Conservation (phyloP, 2,329 filamentous ascomycete genomes). For the Claviceps sp. region DNA sequence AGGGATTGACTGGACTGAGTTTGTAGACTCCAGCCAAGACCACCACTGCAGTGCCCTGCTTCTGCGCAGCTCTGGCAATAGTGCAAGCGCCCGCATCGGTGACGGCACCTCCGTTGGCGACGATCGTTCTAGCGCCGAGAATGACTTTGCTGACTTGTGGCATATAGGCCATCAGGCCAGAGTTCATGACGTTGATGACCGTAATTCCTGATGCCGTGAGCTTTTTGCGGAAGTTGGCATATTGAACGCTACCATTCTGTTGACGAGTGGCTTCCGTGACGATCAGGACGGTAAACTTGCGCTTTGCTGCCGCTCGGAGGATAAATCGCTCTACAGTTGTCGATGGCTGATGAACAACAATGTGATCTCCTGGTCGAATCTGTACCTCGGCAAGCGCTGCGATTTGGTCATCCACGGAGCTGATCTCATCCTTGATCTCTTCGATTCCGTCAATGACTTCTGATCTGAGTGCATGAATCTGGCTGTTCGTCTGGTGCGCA, state of each 20-base stretch:
- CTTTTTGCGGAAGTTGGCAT: slow-evolving; percentile 57
- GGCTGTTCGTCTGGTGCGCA: slow-evolving; percentile 27
- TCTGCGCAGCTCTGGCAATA: slow-evolving; percentile 73
- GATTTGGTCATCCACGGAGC: slow-evolving; percentile 86
- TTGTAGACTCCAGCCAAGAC: slow-evolving; percentile 89
- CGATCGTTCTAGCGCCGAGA: slow-evolving; percentile 71
- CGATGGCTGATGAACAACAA: slow-evolving; percentile 79
- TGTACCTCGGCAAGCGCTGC: slow-evolving; percentile 78
- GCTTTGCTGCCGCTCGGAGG: slow-evolving; percentile 71
- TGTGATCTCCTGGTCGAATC: slow-evolving; percentile 85
- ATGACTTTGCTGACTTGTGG: slow-evolving; percentile 92
- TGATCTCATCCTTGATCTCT: slow-evolving; percentile 91
- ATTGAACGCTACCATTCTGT: slow-evolving; percentile 24
- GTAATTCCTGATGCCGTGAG: slow-evolving; percentile 65
- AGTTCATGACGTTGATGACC: slow-evolving; percentile 73
- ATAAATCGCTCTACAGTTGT: slow-evolving; percentile 82
- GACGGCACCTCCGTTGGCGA: slow-evolving; percentile 77
- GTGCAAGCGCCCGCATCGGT: slow-evolving; percentile 72
- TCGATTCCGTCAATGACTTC: slow-evolving; percentile 90
- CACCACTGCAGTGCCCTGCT: slow-evolving; percentile 72
- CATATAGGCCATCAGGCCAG: slow-evolving; percentile 85
- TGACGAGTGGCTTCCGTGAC: slow-evolving; percentile 46
- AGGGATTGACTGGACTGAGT: slow-evolving; percentile 78
- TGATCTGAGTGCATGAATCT: slow-evolving; percentile 60
- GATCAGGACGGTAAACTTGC: slow-evolving; percentile 83